Conservation (phyloP, 78 protist genomes). For the Speleostelium caveatum region DNA sequence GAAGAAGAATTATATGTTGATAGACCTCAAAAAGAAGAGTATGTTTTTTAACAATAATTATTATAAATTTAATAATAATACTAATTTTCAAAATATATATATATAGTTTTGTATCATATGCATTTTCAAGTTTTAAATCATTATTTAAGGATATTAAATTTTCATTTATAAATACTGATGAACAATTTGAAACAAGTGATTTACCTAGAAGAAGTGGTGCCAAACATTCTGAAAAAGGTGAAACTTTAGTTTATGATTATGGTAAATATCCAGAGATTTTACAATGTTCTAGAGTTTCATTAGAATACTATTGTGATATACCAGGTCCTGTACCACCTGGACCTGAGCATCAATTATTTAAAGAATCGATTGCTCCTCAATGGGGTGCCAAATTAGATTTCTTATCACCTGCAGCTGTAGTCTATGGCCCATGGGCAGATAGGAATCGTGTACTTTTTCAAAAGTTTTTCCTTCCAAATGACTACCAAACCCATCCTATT, state of each 20-base stretch:
- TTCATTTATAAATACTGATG: slow-evolving; percentile 72
- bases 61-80: neutral
- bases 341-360: slow-evolving; percentile 4
- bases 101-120: slow-evolving; percentile 72
- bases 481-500: slow-evolving; percentile 31
- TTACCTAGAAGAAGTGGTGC: slow-evolving; percentile 34
- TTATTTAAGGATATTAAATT: slow-evolving; percentile 71
- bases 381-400: slow-evolving; percentile 60
- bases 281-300: neutral
- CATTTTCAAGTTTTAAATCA: slow-evolving; percentile 78
- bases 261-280: slow-evolving; percentile 34
- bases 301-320: slow-evolving; percentile 66
- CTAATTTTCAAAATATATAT: neutral
- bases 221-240: neutral
- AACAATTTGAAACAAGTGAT: slow-evolving; percentile 54
- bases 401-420: slow-evolving; percentile 1
- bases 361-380: slow-evolving; percentile 45
- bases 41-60: neutral
- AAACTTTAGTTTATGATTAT: slow-evolving; percentile 32
- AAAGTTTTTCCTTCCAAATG: slow-evolving; percentile 57
- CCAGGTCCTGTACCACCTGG: slow-evolving; percentile 51
- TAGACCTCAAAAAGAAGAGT: slow-evolving; percentile 75
- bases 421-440: slow-evolving; percentile 80
- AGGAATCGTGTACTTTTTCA: slow-evolving; percentile 42
- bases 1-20: slow-evolving; percentile 70